These are phyloP conservation scores for Nitzschia palea DNA, from an alignment of 108 stramenopile genomes.

Conservation along the genomic window DNA sequence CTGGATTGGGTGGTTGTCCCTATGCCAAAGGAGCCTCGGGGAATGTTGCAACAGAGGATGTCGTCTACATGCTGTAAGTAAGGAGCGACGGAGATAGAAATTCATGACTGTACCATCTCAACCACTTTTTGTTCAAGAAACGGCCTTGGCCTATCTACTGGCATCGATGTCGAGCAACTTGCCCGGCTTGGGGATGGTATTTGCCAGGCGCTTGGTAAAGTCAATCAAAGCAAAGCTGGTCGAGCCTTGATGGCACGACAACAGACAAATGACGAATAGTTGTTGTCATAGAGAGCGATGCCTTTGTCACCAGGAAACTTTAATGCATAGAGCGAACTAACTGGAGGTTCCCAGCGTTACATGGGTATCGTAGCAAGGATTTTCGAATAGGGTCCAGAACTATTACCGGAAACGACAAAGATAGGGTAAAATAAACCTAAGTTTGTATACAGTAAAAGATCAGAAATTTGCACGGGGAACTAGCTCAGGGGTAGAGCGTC, in stretches of 20 bases:
- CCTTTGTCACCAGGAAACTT: no score
- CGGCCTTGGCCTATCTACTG: conserved; percentile 81
- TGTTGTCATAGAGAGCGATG: no score
- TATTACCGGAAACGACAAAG: no score
- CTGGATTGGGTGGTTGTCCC: conserved; percentile 86
- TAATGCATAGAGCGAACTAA: no score
- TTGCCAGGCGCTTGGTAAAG: conserved; percentile 31
- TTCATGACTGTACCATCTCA: neutral
- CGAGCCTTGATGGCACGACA: conserved; percentile 5
- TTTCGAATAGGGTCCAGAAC: no score
- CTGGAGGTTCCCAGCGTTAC: no score
- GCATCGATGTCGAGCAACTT: conserved; percentile 52
- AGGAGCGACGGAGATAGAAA: neutral
- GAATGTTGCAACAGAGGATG: conserved; percentile 93
- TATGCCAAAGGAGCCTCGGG: conserved; percentile 89
- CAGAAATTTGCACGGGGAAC: conserved; percentile 21
- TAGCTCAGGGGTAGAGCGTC: conserved; percentile 43
- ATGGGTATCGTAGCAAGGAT: no score
- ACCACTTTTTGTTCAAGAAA: no score
- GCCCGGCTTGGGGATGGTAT: conserved; percentile 51
- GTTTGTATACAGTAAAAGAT: neutral
- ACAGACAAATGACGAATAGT: neutral
- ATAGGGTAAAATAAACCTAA: no score
- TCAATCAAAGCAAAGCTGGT: conserved; percentile 39
- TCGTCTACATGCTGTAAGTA: conserved; percentile 86